These are phyloP conservation scores for Paramecium octaurelia DNA, from an alignment of 73 alveolate genomes.

Conservation along the genomic window DNA sequence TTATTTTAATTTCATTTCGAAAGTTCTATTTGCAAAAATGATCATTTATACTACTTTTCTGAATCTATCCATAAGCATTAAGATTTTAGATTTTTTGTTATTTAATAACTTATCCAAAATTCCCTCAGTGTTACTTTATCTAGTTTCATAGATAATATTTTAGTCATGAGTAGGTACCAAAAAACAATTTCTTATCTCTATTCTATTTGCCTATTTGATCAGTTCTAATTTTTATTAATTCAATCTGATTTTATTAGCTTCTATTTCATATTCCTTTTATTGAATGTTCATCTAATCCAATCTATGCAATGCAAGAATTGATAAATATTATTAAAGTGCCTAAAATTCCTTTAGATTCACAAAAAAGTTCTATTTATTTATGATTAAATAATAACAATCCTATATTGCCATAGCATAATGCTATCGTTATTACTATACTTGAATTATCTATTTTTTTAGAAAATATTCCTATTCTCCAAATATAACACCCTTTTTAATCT, in stretches of 20 bases:
- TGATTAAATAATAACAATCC: background rate
- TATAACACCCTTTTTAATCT: background rate
- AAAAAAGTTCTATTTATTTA: background rate
- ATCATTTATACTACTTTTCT: slow-evolving; percentile 31
- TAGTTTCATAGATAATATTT: background rate
- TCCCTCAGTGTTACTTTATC: background rate
- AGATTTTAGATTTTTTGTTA: background rate
- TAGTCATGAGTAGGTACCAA: background rate
- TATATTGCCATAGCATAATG: background rate
- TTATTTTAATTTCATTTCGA: background rate
- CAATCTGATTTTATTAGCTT: background rate
- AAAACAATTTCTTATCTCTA: background rate
- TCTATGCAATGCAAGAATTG: background rate
- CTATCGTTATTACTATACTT: background rate
- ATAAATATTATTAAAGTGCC: background rate
- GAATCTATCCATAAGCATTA: background rate
- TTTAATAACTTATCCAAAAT: background rate
- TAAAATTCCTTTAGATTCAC: background rate
- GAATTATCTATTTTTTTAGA: background rate
- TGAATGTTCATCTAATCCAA: background rate
- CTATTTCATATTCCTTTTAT: background rate
- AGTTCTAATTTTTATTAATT: background rate
- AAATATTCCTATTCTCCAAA: slow-evolving; percentile 8
- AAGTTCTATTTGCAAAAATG: background rate
- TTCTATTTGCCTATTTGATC: background rate